A percentile compares a stretch with the other conserved stretches of the same genome.
Evolutionary conservation across 2,329 filamentous ascomycete species (phyloP).

Genomic region (Calonectria fujianensis): DNA sequence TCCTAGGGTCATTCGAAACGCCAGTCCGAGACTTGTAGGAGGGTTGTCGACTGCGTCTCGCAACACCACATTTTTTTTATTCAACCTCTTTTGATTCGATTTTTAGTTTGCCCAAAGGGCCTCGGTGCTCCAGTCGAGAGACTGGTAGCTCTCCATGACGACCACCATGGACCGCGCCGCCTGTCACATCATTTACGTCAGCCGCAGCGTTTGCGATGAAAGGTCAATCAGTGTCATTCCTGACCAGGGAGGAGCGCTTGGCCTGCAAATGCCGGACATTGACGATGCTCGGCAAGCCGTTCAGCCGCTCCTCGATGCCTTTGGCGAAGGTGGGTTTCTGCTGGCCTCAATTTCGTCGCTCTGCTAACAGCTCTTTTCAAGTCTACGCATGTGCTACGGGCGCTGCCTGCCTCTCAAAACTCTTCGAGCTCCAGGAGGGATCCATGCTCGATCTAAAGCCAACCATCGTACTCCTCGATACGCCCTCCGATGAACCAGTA

Average conservation of each 20-base stretch:
- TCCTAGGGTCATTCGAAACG: constrained; percentile 19
- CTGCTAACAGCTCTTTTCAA: constrained; percentile 56
- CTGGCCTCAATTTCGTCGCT: constrained; percentile 29
- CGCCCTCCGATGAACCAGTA: constrained; percentile 70
- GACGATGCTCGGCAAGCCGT: constrained; percentile 68
- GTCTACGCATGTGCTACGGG: constrained; percentile 74
- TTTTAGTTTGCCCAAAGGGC: constrained; percentile 62
- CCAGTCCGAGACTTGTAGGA: constrained; percentile 19
- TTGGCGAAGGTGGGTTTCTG: constrained; percentile 69
- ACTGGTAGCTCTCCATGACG: constrained; percentile 74
- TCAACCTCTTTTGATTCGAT: constrained; percentile 48
- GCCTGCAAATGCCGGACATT: constrained; percentile 58
- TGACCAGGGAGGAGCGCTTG: constrained; percentile 44
- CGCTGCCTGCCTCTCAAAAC: constrained; percentile 70
- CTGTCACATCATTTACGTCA: constrained; percentile 77
- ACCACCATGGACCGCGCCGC: constrained; percentile 74
- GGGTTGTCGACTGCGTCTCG: constrained; percentile 38
- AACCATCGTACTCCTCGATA: constrained; percentile 75
- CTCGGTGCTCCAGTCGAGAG: constrained; percentile 76
- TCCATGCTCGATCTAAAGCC: constrained; percentile 72
- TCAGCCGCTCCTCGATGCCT: constrained; percentile 70
- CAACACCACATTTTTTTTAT: constrained; percentile 33
- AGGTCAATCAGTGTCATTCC: constrained; percentile 61
- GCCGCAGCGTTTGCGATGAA: constrained; percentile 71
- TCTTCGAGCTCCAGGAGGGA: constrained; percentile 72